phyloP scores from a whole-genome alignment of 2,329 filamentous ascomycete genomes.

The Xylariaceae sp. region DNA sequence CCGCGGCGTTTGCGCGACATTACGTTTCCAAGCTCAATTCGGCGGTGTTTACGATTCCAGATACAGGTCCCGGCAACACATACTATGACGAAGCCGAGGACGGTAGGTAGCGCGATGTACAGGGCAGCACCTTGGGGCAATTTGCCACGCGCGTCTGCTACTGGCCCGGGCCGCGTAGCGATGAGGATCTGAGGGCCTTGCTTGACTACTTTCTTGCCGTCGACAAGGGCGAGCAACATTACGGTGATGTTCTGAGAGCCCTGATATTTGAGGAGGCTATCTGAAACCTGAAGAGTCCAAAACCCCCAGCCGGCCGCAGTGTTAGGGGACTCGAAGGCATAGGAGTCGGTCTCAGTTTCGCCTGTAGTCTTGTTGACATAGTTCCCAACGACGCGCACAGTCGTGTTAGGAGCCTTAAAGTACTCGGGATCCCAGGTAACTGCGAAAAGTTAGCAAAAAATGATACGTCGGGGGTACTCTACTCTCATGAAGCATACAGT shows the following conservation, averaged over 20 bases:
- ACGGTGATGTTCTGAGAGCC: constrained; percentile 55
- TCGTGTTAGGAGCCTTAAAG: constrained; percentile 52
- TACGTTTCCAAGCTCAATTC: constrained; percentile 58
- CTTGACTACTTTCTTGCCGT: constrained; percentile 40
- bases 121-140: constrained; percentile 49
- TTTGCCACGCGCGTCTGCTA: constrained; percentile 38
- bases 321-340: constrained; percentile 45
- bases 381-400: constrained; percentile 41
- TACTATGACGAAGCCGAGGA: constrained; percentile 54
- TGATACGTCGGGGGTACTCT: too few species aligned
- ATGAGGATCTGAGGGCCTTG: constrained; percentile 51
- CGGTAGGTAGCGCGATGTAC: constrained; percentile 58
- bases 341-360: constrained; percentile 42
- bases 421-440: constrained; percentile 63
- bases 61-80: constrained; percentile 61
- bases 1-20: constrained; percentile 55
- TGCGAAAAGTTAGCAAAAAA: constrained; percentile 34
- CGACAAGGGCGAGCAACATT: constrained; percentile 48
- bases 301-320: constrained; percentile 53
- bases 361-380: constrained; percentile 42
- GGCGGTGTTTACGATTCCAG: constrained; percentile 59
- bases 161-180: constrained; percentile 43
- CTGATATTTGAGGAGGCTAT: constrained; percentile 45
- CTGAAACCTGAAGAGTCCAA: constrained; percentile 52
- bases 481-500: constrained; percentile 45